Conservation (phyloP, 768 basidiomycete species). For the Rhizopogon vulgaris region DNA sequence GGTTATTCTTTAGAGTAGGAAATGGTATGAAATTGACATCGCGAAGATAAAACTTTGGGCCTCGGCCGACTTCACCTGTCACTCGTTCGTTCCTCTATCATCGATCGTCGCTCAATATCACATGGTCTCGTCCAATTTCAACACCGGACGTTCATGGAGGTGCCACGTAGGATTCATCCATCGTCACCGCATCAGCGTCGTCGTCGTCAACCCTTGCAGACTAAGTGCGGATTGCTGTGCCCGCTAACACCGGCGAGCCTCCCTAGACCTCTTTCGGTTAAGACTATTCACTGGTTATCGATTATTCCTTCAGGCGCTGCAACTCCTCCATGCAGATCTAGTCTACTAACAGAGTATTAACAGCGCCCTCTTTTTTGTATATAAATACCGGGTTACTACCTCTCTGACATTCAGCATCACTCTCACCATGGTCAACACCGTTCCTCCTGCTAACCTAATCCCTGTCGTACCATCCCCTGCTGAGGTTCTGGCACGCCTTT, state of each 20-base stretch:
- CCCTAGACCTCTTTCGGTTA: background rate
- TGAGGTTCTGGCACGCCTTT: slow-evolving; percentile 22
- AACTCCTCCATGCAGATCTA: no score
- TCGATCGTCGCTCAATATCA: no score
- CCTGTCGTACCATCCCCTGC: slow-evolving; percentile 14
- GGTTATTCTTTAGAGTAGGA: no score
- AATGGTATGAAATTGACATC: no score
- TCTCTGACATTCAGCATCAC: no score
- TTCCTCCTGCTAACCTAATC: slow-evolving; percentile 2
- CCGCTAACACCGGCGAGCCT: background rate
- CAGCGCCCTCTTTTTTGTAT: background rate
- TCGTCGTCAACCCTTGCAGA: background rate
- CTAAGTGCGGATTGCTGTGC: background rate
- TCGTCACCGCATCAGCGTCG: background rate
- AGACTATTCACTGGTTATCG: background rate
- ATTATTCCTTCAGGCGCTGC: background rate
- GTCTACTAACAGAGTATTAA: no score
- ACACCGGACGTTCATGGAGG: no score
- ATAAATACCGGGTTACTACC: background rate
- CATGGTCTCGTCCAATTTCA: no score
- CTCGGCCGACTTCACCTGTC: no score
- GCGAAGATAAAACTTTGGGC: no score
- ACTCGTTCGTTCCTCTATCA: no score
- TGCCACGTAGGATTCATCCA: no score
- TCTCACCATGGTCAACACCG: background rate